phyloP scores from a whole-genome alignment of 257 asterid species.

The Penstemon barbatus region DNA sequence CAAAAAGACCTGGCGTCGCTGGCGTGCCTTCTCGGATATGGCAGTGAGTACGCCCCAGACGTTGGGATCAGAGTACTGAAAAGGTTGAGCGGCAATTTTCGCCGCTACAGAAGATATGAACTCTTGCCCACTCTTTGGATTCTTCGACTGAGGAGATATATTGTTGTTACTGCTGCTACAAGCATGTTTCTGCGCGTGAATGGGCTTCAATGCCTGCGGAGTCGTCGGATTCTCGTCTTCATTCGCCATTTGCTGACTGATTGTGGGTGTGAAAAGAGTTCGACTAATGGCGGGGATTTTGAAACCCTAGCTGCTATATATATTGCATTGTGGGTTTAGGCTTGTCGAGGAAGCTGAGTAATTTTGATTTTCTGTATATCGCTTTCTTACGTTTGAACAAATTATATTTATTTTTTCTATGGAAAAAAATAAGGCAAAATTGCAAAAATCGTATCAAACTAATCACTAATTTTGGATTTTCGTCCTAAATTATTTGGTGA shows the following conservation, averaged over 20 bases:
- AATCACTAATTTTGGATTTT: too few relatives aligned
- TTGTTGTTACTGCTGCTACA: constrained; percentile 20
- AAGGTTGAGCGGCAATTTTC: constrained; percentile 76
- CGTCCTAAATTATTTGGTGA: too few relatives aligned
- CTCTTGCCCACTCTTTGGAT: constrained; percentile 40
- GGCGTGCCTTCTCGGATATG: constrained; percentile 82
- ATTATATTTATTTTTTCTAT: too few relatives aligned
- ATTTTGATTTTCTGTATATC: too few relatives aligned
- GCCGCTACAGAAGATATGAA: constrained; percentile 68
- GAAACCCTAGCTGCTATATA: constrained; percentile 52
- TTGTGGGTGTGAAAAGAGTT: constrained; percentile 32
- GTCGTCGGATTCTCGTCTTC: constrained; percentile 40
- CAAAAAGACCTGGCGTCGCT: constrained; percentile 63
- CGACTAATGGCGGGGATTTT: constrained; percentile 55
- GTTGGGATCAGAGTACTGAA: constrained; percentile 69
- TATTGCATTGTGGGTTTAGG: constrained; percentile 13
- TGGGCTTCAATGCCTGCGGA: constrained; percentile 37
- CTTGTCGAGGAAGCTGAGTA: constrained; percentile 36
- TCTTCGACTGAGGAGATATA: constrained; percentile 34
- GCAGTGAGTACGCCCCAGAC: constrained; percentile 99
- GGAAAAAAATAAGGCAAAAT: too few relatives aligned
- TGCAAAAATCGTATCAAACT: too few relatives aligned
- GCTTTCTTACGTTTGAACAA: too few relatives aligned
- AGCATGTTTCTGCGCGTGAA: constrained; percentile 24
- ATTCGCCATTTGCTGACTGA: constrained; percentile 39